Percentiles rank a stretch among this genome's conserved stretches.
phyloP scores from a whole-genome alignment of 73 alveolate species.

The Symbiodinium natans region DNA sequence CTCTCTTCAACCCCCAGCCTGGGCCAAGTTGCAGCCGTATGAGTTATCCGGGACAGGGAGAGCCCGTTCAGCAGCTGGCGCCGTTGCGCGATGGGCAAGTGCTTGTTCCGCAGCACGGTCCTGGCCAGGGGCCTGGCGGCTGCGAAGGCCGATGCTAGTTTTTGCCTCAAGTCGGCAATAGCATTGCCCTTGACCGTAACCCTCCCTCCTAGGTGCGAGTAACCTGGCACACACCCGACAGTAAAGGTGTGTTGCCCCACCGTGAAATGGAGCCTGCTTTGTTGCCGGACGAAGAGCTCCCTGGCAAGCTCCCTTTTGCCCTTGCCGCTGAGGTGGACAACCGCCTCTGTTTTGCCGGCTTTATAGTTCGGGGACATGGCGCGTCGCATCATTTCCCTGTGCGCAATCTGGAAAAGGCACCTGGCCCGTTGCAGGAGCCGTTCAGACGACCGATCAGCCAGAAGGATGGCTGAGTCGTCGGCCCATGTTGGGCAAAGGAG shows the following conservation, averaged over 20 bases:
- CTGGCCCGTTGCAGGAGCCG: background rate
- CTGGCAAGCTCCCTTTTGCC: background rate
- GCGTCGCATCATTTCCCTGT: background rate
- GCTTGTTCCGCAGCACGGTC: background rate
- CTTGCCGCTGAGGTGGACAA: background rate
- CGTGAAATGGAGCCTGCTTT: background rate
- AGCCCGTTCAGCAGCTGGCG: background rate
- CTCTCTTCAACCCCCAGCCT: background rate
- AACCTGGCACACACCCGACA: background rate
- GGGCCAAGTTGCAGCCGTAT: background rate
- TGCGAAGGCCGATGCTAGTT: background rate
- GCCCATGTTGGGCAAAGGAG: background rate
- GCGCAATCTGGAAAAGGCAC: background rate
- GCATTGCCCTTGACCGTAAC: background rate
- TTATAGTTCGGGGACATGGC: background rate
- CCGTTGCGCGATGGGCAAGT: background rate
- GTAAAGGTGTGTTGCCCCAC: background rate
- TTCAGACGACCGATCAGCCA: background rate
- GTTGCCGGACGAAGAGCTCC: no score
- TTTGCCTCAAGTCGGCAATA: background rate
- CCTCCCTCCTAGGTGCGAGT: background rate
- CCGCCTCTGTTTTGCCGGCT: background rate
- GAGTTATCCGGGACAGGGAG: background rate
- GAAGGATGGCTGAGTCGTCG: background rate
- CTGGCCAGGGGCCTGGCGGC: background rate